These are phyloP conservation scores for Eucommia ulmoides DNA, from an alignment of 257 asterid genomes.

Conservation along the genomic window DNA sequence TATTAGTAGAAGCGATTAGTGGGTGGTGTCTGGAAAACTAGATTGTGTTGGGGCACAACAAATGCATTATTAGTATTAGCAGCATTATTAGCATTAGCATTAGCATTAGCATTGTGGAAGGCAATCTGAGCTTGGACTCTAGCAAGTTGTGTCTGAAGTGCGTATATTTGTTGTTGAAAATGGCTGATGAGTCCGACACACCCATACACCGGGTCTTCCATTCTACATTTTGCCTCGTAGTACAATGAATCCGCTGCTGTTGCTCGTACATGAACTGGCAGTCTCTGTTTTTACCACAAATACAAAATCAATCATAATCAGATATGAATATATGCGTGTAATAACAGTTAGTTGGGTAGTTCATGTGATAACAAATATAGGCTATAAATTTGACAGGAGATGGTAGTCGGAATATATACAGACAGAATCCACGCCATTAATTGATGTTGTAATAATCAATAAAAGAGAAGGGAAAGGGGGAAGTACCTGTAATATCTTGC, in stretches of 20 bases:
- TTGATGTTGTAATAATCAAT: not conserved
- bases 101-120: not conserved
- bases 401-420: not conserved
- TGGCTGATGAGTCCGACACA: not conserved
- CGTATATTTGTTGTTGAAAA: not conserved
- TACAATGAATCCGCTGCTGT: not conserved
- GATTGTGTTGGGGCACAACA: no score
- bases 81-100: not conserved
- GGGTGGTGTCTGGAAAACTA: no score
- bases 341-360: no score
- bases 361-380: not conserved
- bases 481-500: not conserved
- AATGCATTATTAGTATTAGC: no score
- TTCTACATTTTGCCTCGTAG: constrained; percentile 1
- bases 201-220: not conserved
- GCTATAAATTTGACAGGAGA: not conserved
- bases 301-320: not conserved
- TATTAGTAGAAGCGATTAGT: no score
- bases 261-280: not conserved
- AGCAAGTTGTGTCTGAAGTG: not conserved
- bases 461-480: not conserved
- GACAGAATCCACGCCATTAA: not conserved
- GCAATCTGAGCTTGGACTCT: not conserved
- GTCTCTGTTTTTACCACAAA: not conserved
- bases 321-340: not conserved